These are phyloP conservation scores for Penicillium sp. DNA, from an alignment of 2,329 filamentous ascomycete species.

Conservation along the genomic window DNA sequence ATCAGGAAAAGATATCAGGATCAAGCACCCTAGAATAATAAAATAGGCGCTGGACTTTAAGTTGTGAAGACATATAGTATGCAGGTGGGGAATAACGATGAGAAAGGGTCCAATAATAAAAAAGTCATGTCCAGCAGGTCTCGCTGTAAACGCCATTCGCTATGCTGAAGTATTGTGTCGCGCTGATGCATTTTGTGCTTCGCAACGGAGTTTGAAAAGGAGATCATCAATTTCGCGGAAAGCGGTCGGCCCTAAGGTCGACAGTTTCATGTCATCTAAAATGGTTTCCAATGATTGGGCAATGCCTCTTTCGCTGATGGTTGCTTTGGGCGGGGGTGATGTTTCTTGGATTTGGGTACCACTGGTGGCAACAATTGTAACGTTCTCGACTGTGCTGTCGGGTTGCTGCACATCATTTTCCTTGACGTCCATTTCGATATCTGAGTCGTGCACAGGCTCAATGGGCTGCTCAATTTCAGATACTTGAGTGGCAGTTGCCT, in stretches of 20 bases:
- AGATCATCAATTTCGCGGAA: constrained; percentile 73
- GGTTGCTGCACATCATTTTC: not conserved
- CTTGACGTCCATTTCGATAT: constrained; percentile 13
- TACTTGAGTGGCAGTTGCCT: constrained; percentile 21
- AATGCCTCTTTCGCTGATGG: constrained; percentile 44
- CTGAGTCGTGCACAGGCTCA: not conserved
- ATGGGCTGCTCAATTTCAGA: constrained; percentile 11
- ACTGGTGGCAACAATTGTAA: constrained; percentile 11
- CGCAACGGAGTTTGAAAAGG: constrained; percentile 73
- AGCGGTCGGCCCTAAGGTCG: constrained; percentile 62
- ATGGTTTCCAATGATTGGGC: constrained; percentile 56
- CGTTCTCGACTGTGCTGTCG: not conserved
- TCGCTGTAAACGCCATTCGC: constrained; percentile 35
- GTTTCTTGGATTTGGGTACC: constrained; percentile 17
- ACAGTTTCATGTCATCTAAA: constrained; percentile 59
- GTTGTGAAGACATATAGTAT: constrained; percentile 13
- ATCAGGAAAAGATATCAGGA: not conserved
- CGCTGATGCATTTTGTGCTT: constrained; percentile 68
- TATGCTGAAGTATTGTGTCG: constrained; percentile 44
- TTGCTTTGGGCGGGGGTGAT: not conserved
- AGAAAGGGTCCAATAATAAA: constrained; percentile 4
- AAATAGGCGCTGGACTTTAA: constrained; percentile 11
- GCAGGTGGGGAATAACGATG: constrained; percentile 22
- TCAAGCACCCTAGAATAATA: not conserved
- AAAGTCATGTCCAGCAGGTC: constrained; percentile 11